Percentiles rank a stretch among this genome's conserved stretches.
These are phyloP conservation scores for Didymella exigua DNA, from an alignment of 2,329 filamentous ascomycete genomes.

Conservation along the genomic window DNA sequence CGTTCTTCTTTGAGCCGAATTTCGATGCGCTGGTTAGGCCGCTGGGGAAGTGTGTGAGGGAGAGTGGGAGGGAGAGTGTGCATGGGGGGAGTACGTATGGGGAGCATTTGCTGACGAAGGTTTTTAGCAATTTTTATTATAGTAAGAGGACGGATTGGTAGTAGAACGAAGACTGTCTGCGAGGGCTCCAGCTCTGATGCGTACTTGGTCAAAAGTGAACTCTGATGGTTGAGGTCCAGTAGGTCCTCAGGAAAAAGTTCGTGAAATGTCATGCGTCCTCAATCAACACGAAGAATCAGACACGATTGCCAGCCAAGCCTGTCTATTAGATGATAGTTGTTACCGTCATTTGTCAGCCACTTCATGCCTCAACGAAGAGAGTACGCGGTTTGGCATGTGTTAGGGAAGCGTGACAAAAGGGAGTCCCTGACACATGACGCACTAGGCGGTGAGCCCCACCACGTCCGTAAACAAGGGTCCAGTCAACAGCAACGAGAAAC, in stretches of 20 bases:
- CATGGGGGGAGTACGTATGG: slow-evolving; percentile 49
- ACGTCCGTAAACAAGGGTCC: slow-evolving; percentile 27
- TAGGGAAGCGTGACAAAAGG: slow-evolving; percentile 2
- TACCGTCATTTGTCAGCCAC: no score
- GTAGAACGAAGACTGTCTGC: not conserved
- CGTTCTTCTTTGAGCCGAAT: slow-evolving; percentile 58
- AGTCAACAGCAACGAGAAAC: slow-evolving; percentile 26
- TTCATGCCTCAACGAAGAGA: not conserved
- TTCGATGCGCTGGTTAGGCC: slow-evolving; percentile 50
- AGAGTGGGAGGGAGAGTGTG: slow-evolving; percentile 37
- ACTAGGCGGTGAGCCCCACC: slow-evolving; percentile 8
- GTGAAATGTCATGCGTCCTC: not conserved
- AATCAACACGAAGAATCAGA: not conserved
- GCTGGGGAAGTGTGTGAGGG: slow-evolving; percentile 46
- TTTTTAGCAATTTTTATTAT: slow-evolving; percentile 51
- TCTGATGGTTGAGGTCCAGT: no score
- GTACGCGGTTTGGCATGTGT: not conserved
- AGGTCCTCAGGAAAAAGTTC: no score
- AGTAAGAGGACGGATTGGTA: slow-evolving; percentile 36
- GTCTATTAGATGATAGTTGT: no score
- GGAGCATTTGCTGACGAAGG: slow-evolving; percentile 51
- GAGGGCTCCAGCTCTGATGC: no score
- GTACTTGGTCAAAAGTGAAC: no score
- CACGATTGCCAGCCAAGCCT: not conserved
- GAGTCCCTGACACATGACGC: slow-evolving; percentile 2